Conservation (phyloP, 1,284 basidiomycete genomes). For the Tylopilus orsonianus region DNA sequence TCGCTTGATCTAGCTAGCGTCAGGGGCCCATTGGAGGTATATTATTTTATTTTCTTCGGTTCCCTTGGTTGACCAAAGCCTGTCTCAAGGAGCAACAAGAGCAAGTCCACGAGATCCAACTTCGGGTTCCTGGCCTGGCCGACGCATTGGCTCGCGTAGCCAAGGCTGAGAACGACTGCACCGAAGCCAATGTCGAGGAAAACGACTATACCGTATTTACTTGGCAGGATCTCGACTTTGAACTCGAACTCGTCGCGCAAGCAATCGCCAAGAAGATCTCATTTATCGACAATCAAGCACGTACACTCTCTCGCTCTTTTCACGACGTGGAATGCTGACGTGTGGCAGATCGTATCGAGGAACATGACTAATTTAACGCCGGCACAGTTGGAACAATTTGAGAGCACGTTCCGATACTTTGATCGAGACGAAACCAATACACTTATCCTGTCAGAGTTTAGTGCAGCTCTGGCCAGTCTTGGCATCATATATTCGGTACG, state of each 20-base stretch:
- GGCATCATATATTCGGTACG: conserved; percentile 88
- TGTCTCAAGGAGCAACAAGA: conserved; percentile 51
- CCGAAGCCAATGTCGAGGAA: conserved; percentile 92
- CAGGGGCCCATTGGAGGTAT: conserved; percentile 77
- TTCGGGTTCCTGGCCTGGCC: conserved; percentile 60
- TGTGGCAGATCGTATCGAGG: conserved; percentile 82
- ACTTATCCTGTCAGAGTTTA: conserved; percentile 83
- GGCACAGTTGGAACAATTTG: conserved; percentile 95
- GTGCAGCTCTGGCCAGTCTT: conserved; percentile 89
- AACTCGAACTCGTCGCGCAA: conserved; percentile 81
- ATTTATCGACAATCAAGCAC: conserved; percentile 95
- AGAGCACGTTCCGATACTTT: conserved; percentile 96
- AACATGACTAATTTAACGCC: conserved; percentile 93
- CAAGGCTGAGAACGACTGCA: conserved; percentile 73
- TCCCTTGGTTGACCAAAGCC: conserved; percentile 21
- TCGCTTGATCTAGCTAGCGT: conserved; percentile 77
- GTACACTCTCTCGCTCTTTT: background rate
- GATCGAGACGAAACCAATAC: conserved; percentile 92
- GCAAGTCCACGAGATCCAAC: conserved; percentile 56
- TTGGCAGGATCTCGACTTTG: conserved; percentile 87
- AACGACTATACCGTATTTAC: conserved; percentile 96
- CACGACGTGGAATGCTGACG: conserved; percentile 6
- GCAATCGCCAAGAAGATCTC: conserved; percentile 87
- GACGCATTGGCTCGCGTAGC: conserved; percentile 56
- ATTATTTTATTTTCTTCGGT: conserved; percentile 2